A percentile compares a stretch with the other conserved stretches of the same genome.
Evolutionary conservation across 2,329 filamentous ascomycete species (phyloP).

Genomic region (Elsinoe ampelina): DNA sequence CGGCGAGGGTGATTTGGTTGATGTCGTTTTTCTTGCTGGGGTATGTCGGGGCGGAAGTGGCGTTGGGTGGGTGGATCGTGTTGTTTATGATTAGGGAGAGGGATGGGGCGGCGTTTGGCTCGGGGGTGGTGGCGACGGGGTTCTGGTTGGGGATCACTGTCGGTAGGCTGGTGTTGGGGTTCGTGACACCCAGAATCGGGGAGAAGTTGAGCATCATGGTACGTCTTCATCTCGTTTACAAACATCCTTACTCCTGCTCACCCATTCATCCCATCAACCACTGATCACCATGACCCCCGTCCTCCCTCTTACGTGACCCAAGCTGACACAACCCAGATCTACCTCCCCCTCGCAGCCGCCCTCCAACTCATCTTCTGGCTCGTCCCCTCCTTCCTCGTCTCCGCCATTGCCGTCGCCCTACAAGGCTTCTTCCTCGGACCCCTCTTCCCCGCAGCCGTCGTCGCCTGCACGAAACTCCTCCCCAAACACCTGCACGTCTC

Average conservation of each 20-base stretch:
- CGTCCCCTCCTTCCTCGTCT: constrained; percentile 60
- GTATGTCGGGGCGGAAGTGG: constrained; percentile 72
- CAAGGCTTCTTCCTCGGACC: constrained; percentile 69
- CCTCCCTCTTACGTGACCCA: too few relatives aligned
- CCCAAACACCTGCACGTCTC: constrained; percentile 63
- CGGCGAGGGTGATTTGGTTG: constrained; percentile 59
- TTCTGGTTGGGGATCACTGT: constrained; percentile 79
- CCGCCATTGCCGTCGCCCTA: constrained; percentile 56
- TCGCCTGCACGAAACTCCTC: constrained; percentile 60
- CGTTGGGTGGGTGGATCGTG: constrained; percentile 71
- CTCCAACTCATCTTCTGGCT: constrained; percentile 67
- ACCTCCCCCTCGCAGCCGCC: constrained; percentile 51
- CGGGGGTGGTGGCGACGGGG: constrained; percentile 66
- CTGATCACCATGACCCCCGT: too few relatives aligned
- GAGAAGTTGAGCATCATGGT: constrained; percentile 52
- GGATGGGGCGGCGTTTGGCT: constrained; percentile 57
- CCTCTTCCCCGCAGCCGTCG: constrained; percentile 61
- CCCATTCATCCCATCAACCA: too few relatives aligned
- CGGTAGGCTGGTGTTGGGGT: constrained; percentile 63
- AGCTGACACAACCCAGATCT: constrained; percentile 29
- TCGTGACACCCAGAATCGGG: constrained; percentile 63
- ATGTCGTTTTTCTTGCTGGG: constrained; percentile 63
- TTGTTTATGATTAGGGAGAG: constrained; percentile 79
- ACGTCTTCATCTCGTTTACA: constrained; percentile 12
- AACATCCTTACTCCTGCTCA: too few relatives aligned